Evolutionary conservation across 179 eudicot genomes (phyloP).

Genomic region (Silene noctiflora): DNA sequence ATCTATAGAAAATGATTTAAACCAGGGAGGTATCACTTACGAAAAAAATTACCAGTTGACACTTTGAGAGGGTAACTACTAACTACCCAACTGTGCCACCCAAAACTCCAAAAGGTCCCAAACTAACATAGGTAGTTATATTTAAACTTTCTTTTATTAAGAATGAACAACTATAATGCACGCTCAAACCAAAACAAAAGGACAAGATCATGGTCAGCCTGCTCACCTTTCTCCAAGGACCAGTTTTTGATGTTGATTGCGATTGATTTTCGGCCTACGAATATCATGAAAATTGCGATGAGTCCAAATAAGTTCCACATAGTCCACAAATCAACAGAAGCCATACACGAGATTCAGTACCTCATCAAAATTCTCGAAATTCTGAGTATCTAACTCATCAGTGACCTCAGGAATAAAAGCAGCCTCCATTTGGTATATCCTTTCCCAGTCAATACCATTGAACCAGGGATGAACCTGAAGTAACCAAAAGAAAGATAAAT

Average conservation of each 20-base stretch:
- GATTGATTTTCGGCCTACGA: slow-evolving; percentile 54
- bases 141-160: neutral
- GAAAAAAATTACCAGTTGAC: neutral
- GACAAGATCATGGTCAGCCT: neutral
- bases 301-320: slow-evolving; percentile 4
- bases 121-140: neutral
- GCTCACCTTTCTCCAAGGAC: slow-evolving; percentile 96
- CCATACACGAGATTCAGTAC: slow-evolving; percentile 29
- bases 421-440: slow-evolving; percentile 79
- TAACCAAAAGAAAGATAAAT: slow-evolving; percentile 22
- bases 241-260: slow-evolving; percentile 54
- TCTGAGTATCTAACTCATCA: slow-evolving; percentile 91
- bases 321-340: slow-evolving; percentile 1
- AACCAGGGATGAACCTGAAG: slow-evolving; percentile 74
- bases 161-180: neutral
- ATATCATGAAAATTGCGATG: neutral
- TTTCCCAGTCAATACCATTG: slow-evolving; percentile 72
- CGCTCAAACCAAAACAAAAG: neutral
- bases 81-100: too few species aligned
- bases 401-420: slow-evolving; percentile 94
- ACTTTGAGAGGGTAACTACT: too few species aligned
- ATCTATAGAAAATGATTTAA: neutral
- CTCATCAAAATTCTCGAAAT: slow-evolving; percentile 95
- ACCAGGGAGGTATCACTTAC: neutral
- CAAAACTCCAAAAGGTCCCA: too few species aligned